Evolutionary conservation across 1,139 yeast species (phyloP).

Genomic region (Taiozyma onychis): DNA sequence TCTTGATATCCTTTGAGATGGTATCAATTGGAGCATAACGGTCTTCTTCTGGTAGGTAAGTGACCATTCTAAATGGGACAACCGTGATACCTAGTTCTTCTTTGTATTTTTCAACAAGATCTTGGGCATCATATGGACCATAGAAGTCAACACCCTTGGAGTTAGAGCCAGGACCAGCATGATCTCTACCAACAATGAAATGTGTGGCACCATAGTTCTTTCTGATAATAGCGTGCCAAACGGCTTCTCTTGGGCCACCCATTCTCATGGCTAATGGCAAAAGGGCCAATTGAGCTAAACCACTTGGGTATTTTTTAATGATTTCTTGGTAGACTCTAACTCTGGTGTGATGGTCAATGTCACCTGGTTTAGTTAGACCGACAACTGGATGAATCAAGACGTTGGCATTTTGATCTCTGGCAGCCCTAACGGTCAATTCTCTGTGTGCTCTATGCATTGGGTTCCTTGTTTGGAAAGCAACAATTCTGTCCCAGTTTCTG

Average conservation of each 20-base stretch:
- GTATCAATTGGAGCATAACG: conserved; percentile 95
- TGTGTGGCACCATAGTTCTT: conserved; percentile 96
- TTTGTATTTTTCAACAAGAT: conserved; percentile 66
- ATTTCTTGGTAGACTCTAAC: conserved; percentile 93
- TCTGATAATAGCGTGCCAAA: conserved; percentile 97
- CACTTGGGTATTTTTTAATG: conserved; percentile 87
- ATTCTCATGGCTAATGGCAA: conserved; percentile 97
- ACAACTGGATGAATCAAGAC: conserved; percentile 95
- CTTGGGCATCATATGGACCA: conserved; percentile 97
- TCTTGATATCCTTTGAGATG: conserved; percentile 69
- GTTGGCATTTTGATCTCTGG: conserved; percentile 69
- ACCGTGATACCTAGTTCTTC: conserved; percentile 82
- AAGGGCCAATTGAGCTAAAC: conserved; percentile 83
- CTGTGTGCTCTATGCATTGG: conserved; percentile 99
- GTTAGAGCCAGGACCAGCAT: conserved; percentile 96
- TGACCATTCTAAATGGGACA: conserved; percentile 96
- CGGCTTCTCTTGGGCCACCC: conserved; percentile 99
- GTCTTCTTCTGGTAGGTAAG: conserved; percentile 92
- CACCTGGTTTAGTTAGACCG: conserved; percentile 96
- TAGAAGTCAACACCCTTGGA: conserved; percentile 92
- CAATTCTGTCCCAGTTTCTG: conserved; percentile 86
- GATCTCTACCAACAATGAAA: conserved; percentile 96
- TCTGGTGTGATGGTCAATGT: conserved; percentile 95
- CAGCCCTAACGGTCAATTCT: conserved; percentile 93
- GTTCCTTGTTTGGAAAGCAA: conserved; percentile 96